phyloP scores from a whole-genome alignment of 2,329 filamentous ascomycete genomes.

The Aspergillus transmontanensis region DNA sequence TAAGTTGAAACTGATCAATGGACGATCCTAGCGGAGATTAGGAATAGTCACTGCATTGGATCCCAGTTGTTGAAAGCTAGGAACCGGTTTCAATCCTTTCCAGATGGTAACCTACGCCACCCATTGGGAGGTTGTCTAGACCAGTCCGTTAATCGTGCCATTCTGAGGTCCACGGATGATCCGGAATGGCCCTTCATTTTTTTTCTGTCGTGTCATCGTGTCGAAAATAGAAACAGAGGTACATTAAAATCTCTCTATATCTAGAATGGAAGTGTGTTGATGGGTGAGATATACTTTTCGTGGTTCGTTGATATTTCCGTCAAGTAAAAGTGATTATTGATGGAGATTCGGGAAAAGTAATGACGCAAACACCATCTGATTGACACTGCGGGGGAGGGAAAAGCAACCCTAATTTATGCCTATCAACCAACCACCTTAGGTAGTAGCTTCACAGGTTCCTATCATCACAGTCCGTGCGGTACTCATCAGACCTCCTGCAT shows the following conservation, averaged over 20 bases:
- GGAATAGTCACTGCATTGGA: background rate
- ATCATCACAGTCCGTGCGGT: background rate
- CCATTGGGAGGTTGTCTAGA: background rate
- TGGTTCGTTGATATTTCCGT: background rate
- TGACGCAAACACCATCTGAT: conserved; percentile 1
- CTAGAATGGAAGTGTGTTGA: background rate
- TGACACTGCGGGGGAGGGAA: background rate
- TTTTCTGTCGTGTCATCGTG: background rate
- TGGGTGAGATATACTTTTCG: background rate
- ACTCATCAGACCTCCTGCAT: background rate
- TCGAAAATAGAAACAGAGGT: background rate
- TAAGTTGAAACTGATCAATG: background rate
- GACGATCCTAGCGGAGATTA: background rate
- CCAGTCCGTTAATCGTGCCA: background rate
- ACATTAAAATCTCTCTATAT: background rate
- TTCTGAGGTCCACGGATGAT: no score
- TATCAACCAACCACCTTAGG: background rate
- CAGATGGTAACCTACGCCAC: background rate
- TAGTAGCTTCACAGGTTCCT: background rate
- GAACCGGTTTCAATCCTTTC: conserved; percentile 7
- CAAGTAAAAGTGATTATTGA: background rate
- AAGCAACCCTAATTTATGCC: background rate
- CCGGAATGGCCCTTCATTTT: background rate
- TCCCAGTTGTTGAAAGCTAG: background rate
- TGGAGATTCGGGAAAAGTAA: background rate